Evolutionary conservation across 371 early-diverging fungal species (phyloP), one percentile per base, ranked within the genome.

Genomic region (Neoconidiobolus thromboides): DNA sequence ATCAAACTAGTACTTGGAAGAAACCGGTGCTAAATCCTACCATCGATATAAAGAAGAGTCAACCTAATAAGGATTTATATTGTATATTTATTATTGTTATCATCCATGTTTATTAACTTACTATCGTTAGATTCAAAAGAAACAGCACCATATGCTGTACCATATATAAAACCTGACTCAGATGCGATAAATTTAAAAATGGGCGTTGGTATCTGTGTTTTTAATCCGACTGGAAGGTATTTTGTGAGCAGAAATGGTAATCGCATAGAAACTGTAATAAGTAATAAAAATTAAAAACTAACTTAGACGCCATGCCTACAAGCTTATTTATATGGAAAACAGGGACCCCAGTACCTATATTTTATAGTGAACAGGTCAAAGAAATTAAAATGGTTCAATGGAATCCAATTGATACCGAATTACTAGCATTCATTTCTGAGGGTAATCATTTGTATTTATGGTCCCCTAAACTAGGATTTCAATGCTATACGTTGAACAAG

Each of bases 261-360:
- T 37, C 14, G n/a, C 14, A 40, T 40, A 48, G 14, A 5, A 47
- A 38, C 12, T 26, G n/a, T 9, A 43, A 50, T 65, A 7, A 15
- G n/a, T 50, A 50, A 15, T 63, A n/a, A 3, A 58, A 40, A 6
- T n/a, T 58, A 12, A 7, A 26, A 38, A n/a, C 44, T 2, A 43
- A 38, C 14, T 3, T 47, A 76, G 78, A 78, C 55, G 73, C 73
- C 55, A 74, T 75, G 72, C 75, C 79, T 9, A 68, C 62, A 49
- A 55, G 64, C 36, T 68, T 79, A 3, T 79, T 76, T 75, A 71
- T 79, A 46, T 77, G 78, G 76, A 67, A 75, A 55, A 48, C 76
- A 26, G 41, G 60, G 4, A 52, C 49, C 0, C 56, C 74, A 7
- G 62, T 61, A 2, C 74, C 70, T 54, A 61, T 69, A 0, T 74